Conservation (phyloP, 2,329 filamentous ascomycete species). For the Calonectria hawksworthii region DNA sequence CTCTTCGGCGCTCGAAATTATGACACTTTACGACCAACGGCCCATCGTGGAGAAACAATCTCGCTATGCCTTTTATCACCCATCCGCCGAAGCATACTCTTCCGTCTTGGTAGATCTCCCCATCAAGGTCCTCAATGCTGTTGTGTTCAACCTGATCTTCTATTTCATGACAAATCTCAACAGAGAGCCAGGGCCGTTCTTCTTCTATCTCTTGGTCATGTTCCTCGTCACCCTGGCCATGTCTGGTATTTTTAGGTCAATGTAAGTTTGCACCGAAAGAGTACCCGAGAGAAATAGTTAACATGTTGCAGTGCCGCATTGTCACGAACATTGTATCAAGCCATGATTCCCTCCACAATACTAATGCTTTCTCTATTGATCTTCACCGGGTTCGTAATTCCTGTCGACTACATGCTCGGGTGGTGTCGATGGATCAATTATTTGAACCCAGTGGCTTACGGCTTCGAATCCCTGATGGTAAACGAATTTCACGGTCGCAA, state of each 20-base stretch:
- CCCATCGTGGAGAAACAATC: conserved; percentile 53
- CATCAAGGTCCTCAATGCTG: conserved; percentile 52
- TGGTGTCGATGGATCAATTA: conserved; percentile 79
- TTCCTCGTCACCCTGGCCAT: conserved; percentile 70
- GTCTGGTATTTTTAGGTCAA: conserved; percentile 71
- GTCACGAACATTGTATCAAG: conserved; percentile 39
- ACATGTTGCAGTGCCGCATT: not conserved
- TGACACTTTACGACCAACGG: conserved; percentile 50
- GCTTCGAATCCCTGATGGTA: conserved; percentile 74
- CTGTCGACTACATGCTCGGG: conserved; percentile 63
- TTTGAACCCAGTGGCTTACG: conserved; percentile 74
- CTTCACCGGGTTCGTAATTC: conserved; percentile 64
- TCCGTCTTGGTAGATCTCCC: conserved; percentile 58
- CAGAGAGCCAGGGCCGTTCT: conserved; percentile 59
- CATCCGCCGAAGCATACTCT: conserved; percentile 48
- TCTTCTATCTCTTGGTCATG: conserved; percentile 59
- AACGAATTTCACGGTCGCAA: conserved; percentile 69
- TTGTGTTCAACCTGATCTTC: conserved; percentile 58
- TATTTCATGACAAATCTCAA: conserved; percentile 63
- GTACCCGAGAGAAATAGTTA: not conserved
- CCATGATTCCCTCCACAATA: conserved; percentile 55
- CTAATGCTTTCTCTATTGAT: conserved; percentile 46
- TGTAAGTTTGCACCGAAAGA: conserved; percentile 10
- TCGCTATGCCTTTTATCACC: conserved; percentile 52
- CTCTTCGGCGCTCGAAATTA: conserved; percentile 48